Conservation (phyloP, 2,329 filamentous ascomycete species). For the Colletotrichum orbiculare region DNA sequence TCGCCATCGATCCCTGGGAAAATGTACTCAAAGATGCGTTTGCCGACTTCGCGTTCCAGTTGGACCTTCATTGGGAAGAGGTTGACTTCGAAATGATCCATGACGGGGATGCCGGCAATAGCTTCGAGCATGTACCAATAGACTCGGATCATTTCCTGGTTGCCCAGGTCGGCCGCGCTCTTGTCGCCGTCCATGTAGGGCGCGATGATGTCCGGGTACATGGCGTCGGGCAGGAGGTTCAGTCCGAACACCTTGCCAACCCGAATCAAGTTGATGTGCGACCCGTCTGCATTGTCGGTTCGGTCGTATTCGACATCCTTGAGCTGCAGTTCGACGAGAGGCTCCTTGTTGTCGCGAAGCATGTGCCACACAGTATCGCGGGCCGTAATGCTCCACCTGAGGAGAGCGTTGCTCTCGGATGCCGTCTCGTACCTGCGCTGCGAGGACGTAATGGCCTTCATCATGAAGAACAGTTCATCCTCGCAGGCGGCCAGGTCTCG, state of each 20-base stretch:
- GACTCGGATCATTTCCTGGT: slow-evolving; percentile 88
- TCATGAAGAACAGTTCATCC: slow-evolving; percentile 98
- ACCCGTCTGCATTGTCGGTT: slow-evolving; percentile 96
- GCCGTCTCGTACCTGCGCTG: slow-evolving; percentile 85
- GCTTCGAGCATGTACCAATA: slow-evolving; percentile 99
- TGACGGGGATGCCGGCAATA: slow-evolving; percentile 95
- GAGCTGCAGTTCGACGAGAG: slow-evolving; percentile 92
- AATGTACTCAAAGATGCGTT: slow-evolving; percentile 95
- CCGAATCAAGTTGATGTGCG: slow-evolving; percentile 91
- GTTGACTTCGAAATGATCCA: slow-evolving; percentile 96
- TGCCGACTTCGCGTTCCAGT: slow-evolving; percentile 90
- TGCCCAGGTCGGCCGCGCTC: slow-evolving; percentile 61
- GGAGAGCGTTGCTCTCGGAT: slow-evolving; percentile 79
- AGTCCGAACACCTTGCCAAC: slow-evolving; percentile 89
- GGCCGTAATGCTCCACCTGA: slow-evolving; percentile 94
- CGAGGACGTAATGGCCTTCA: slow-evolving; percentile 98
- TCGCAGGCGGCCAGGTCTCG: slow-evolving; percentile 89
- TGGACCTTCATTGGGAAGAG: slow-evolving; percentile 94
- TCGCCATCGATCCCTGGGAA: slow-evolving; percentile 84
- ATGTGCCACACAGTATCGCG: slow-evolving; percentile 98
- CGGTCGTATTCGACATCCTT: slow-evolving; percentile 92
- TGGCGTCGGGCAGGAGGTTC: slow-evolving; percentile 88
- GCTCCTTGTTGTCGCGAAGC: slow-evolving; percentile 86
- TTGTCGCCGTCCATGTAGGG: slow-evolving; percentile 82
- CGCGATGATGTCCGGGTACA: slow-evolving; percentile 95